A percentile compares a stretch with the other conserved stretches of the same genome.
Conservation (phyloP, 78 protist genomes). For the Dictyostelium discoideum region dicty_2.7 NC_007091.3:797501-798000, state of each 20-base stretch:
- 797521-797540: too few species aligned
- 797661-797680: neutral
- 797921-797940: neutral
- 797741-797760: neutral
- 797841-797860: neutral
- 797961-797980: neutral
- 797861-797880: neutral
- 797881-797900: neutral
- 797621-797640: neutral
- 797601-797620: neutral
- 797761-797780: neutral
- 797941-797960: neutral
- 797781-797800: neutral
- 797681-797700: neutral
- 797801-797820: neutral
- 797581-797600: neutral
- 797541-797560: neutral
- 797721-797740: neutral
- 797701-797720: neutral
- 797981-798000: neutral
- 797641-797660: slow-evolving; percentile 15
- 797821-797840: neutral
- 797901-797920: neutral
- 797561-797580: neutral
- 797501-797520: neutral